These are phyloP conservation scores for Colletotrichum sp. DNA, from an alignment of 2,329 filamentous ascomycete species.

Conservation along the genomic window DNA sequence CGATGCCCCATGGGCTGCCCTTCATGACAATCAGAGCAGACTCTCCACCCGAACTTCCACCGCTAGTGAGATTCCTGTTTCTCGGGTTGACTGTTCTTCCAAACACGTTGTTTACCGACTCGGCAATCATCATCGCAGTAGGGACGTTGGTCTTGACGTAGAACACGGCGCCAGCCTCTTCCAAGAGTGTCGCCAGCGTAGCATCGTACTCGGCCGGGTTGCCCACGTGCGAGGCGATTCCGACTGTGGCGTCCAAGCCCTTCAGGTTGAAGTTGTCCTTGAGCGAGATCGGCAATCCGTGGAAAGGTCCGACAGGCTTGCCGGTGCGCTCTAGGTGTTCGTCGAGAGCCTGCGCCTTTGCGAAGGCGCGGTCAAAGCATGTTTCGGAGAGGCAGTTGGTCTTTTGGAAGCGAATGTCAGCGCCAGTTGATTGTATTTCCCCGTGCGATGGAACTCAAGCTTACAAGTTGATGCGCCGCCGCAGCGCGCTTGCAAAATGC, in stretches of 20 bases:
- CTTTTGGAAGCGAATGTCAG: conserved; percentile 23
- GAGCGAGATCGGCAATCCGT: conserved; percentile 67
- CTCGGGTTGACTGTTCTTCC: conserved; percentile 66
- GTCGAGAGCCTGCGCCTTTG: conserved; percentile 52
- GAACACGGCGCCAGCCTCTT: conserved; percentile 54
- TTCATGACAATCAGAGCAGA: conserved; percentile 63
- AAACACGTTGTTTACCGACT: conserved; percentile 68
- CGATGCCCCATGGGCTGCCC: conserved; percentile 65
- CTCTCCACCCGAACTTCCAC: conserved; percentile 72
- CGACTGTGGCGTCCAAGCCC: conserved; percentile 62
- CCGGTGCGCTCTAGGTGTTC: conserved; percentile 51
- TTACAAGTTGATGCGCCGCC: conserved; percentile 35
- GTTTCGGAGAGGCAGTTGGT: conserved; percentile 58
- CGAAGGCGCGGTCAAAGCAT: conserved; percentile 57
- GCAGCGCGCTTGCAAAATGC: conserved; percentile 59
- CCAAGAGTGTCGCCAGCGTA: conserved; percentile 44
- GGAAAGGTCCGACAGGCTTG: conserved; percentile 62
- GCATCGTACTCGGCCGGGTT: conserved; percentile 54
- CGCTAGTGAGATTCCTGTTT: conserved; percentile 63
- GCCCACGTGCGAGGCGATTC: conserved; percentile 66
- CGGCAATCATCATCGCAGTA: conserved; percentile 72
- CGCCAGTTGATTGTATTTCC: accelerated
- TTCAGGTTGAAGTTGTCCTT: conserved; percentile 73
- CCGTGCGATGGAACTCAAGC: background rate
- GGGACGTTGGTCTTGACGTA: conserved; percentile 64